Conservation (phyloP, 2,329 filamentous ascomycete species). For the Aureobasidium sp. region DNA sequence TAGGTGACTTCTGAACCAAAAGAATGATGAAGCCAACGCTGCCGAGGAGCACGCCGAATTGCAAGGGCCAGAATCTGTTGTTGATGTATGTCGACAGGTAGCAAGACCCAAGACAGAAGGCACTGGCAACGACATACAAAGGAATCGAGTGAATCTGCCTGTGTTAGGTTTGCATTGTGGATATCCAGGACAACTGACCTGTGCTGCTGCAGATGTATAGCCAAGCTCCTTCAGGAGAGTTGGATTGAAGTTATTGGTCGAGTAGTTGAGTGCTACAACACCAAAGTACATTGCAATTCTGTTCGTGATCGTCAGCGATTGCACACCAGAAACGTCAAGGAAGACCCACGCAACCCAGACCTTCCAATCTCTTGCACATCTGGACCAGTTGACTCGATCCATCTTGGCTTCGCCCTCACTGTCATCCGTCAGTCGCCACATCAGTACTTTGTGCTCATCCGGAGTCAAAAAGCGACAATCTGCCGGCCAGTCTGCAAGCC, state of each 20-base stretch:
- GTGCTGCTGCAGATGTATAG: constrained; percentile 33
- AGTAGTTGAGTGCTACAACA: constrained; percentile 39
- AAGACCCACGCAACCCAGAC: constrained; percentile 11
- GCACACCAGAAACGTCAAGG: neutral
- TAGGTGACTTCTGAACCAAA: constrained; percentile 34
- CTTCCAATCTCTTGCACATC: constrained; percentile 12
- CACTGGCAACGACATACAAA: constrained; percentile 32
- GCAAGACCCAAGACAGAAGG: constrained; percentile 35
- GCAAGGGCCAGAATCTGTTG: constrained; percentile 47
- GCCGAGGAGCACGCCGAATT: constrained; percentile 42
- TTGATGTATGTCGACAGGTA: constrained; percentile 43
- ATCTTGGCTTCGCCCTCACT: constrained; percentile 39
- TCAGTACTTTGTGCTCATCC: constrained; percentile 37
- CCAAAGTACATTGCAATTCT: constrained; percentile 10
- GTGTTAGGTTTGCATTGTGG: neutral
- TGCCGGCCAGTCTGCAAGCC: constrained; percentile 38
- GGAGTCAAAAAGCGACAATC: constrained; percentile 39
- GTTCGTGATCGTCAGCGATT: neutral
- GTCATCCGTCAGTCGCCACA: constrained; percentile 30
- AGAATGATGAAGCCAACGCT: constrained; percentile 50
- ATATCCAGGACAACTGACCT: constrained; percentile 16
- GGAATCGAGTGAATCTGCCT: constrained; percentile 29
- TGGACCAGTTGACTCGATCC: constrained; percentile 40
- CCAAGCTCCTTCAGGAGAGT: constrained; percentile 36
- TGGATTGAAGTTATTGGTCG: constrained; percentile 35